Percentiles rank a stretch among this genome's conserved stretches.
These are phyloP conservation scores for Malus hybrid DNA, from an alignment of 331 rosid species.

Conservation along the genomic window DNA sequence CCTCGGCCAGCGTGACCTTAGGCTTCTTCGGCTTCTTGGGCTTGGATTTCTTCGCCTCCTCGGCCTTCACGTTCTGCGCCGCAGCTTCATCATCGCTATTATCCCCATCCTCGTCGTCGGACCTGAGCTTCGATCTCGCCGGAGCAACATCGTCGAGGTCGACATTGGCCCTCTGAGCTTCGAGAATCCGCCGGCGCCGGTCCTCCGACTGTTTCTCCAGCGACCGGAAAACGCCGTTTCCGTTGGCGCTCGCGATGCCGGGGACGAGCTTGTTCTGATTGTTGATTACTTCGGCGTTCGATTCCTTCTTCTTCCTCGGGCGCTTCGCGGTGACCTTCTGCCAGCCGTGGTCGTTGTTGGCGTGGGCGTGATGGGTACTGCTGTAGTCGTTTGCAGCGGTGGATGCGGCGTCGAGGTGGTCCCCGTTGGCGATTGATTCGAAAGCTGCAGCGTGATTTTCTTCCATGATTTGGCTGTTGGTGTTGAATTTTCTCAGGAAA, in stretches of 20 bases:
- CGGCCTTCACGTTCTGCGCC: conserved; percentile 21
- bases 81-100: conserved; percentile 25
- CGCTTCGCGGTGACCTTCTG: conserved; percentile 52
- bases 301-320: conserved; percentile 37
- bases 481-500: conserved; percentile 2
- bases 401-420: conserved; percentile 22
- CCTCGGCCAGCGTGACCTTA: conserved; percentile 45
- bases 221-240: conserved; percentile 30
- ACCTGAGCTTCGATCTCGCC: conserved; percentile 33
- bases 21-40: conserved; percentile 42
- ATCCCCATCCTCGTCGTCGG: conserved; percentile 33
- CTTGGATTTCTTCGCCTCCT: conserved; percentile 30
- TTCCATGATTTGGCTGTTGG: conserved; percentile 38
- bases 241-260: conserved; percentile 27
- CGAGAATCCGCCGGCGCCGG: conserved; percentile 31
- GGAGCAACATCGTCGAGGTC: conserved; percentile 8
- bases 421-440: conserved; percentile 32
- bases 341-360: conserved; percentile 41
- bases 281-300: conserved; percentile 21
- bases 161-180: conserved; percentile 29
- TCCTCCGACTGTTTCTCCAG: conserved; percentile 40
- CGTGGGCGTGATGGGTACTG: neutral
- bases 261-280: conserved; percentile 26
- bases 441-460: conserved; percentile 42
- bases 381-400: neutral